These are phyloP conservation scores for Eucalyptus tenuipes DNA, from an alignment of 345 rosid genomes.

Conservation along the genomic window DNA sequence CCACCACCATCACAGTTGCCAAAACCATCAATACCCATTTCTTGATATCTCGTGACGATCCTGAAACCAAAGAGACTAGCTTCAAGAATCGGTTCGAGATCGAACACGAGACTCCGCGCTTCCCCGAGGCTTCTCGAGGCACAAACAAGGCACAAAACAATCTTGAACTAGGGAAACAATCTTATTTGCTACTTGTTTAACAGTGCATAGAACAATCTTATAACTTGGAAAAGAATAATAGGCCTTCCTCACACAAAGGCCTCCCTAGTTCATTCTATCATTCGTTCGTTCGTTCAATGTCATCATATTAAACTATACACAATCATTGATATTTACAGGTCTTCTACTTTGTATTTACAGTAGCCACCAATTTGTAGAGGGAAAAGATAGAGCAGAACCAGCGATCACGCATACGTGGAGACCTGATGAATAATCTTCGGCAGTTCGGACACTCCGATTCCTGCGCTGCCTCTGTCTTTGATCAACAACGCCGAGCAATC, in stretches of 20 bases:
- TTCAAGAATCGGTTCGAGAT: background rate
- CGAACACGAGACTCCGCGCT: background rate
- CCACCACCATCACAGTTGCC: background rate
- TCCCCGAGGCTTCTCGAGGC: background rate
- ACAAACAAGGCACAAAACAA: background rate
- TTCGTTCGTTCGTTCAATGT: background rate
- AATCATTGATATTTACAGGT: background rate
- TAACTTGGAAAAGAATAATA: background rate
- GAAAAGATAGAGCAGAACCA: background rate
- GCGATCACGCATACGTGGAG: background rate
- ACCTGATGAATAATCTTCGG: conserved; percentile 23
- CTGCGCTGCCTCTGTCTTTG: background rate
- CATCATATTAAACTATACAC: background rate
- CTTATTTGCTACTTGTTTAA: background rate
- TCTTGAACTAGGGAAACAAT: background rate
- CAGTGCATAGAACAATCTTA: background rate
- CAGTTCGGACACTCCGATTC: conserved; percentile 24
- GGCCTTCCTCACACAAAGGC: background rate
- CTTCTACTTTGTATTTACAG: background rate
- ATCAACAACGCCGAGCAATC: conserved; percentile 33
- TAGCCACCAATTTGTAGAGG: background rate
- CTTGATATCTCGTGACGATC: background rate
- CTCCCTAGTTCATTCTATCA: background rate
- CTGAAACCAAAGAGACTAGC: background rate
- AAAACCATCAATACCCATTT: background rate